Conservation (phyloP, 2,329 filamentous ascomycete species). For the Cordyceps farinosa region DNA sequence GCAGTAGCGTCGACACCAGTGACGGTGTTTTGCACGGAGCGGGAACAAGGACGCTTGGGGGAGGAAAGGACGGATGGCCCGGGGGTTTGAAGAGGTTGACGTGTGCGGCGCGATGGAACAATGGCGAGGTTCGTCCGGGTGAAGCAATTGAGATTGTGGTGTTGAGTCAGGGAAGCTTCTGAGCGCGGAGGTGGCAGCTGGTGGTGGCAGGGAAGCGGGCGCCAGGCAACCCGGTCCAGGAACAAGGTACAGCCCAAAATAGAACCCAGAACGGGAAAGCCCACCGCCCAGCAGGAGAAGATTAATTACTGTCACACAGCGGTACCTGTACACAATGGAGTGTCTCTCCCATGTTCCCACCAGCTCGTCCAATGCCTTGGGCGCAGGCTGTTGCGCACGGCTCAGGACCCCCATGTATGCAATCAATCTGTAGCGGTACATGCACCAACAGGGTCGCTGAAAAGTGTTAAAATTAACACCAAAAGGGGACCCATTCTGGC, state of each 20-base stretch:
- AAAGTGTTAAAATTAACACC: not conserved
- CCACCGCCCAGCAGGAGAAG: too few species aligned
- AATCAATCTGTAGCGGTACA: slow-evolving; percentile 8
- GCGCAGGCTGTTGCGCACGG: not conserved
- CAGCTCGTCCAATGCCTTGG: not conserved
- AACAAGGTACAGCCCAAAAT: not conserved
- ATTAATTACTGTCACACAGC: not conserved
- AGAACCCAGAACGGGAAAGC: not conserved
- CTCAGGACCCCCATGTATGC: not conserved
- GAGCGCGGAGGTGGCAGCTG: not conserved
- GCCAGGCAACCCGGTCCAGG: not conserved
- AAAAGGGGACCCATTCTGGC: not conserved
- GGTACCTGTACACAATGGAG: not conserved
- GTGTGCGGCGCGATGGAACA: not conserved
- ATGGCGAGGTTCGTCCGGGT: too few species aligned
- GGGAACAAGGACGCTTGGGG: not conserved
- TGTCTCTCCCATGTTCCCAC: not conserved
- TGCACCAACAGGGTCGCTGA: not conserved
- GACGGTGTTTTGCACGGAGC: not conserved
- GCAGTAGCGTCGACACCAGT: slow-evolving; percentile 1
- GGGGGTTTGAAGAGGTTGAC: not conserved
- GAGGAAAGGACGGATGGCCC: not conserved
- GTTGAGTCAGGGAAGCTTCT: not conserved
- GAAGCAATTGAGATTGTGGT: not conserved
- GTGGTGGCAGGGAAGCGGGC: not conserved